These are phyloP conservation scores for Melampsora larici-populina DNA, from an alignment of 1,284 basidiomycete species.

Conservation along the genomic window DNA sequence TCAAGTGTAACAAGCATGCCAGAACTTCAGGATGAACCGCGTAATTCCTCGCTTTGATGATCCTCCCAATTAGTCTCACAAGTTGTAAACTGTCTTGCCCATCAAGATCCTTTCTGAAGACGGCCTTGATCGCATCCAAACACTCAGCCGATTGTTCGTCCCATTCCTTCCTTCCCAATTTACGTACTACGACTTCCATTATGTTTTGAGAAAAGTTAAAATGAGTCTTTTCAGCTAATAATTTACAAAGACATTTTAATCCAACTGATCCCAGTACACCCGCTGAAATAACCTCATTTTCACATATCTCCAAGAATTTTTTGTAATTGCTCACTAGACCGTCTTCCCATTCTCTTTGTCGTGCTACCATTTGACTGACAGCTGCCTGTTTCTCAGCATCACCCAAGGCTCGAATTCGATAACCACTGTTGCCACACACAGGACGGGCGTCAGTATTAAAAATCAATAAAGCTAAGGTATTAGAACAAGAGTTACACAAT, in stretches of 20 bases:
- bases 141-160: conserved; percentile 68
- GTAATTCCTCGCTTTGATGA: conserved; percentile 91
- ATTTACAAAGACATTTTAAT: conserved; percentile 79
- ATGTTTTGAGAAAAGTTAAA: conserved; percentile 97
- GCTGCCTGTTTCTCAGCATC: conserved; percentile 88
- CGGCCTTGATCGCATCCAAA: conserved; percentile 70
- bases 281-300: conserved; percentile 62
- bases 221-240: conserved; percentile 78
- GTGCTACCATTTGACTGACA: conserved; percentile 86
- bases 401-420: conserved; percentile 76
- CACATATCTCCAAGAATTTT: conserved; percentile 76
- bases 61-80: conserved; percentile 85
- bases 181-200: conserved; percentile 78
- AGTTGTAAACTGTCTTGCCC: conserved; percentile 76
- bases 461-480: background rate
- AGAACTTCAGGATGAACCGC: conserved; percentile 85
- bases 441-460: background rate
- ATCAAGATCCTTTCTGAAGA: conserved; percentile 75
- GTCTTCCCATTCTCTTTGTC: conserved; percentile 92
- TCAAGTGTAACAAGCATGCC: conserved; percentile 76
- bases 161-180: conserved; percentile 81
- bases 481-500: too few relatives aligned
- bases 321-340: conserved; percentile 89
- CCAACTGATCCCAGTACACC: conserved; percentile 69
- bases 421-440: conserved; percentile 47